Evolutionary conservation across 352 stramenopile genomes (phyloP).

Genomic region (Thalassiosira mediterranea): DNA sequence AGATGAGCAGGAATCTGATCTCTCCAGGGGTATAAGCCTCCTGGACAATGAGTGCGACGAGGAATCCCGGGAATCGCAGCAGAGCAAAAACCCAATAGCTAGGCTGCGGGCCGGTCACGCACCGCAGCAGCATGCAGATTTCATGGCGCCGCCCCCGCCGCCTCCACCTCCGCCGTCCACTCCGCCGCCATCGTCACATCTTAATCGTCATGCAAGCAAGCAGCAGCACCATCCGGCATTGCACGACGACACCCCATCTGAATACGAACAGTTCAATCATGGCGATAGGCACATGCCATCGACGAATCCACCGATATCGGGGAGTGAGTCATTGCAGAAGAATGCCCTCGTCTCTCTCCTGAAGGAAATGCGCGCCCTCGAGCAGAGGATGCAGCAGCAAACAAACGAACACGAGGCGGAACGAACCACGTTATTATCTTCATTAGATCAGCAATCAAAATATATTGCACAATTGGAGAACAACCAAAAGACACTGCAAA

Average conservation of each 20-base stretch:
- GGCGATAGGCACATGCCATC: neutral
- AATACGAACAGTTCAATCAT: neutral
- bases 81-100: neutral
- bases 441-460: neutral
- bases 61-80: neutral
- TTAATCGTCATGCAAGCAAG: neutral
- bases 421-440: conserved; percentile 6
- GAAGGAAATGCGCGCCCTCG: conserved; percentile 35
- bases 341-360: conserved; percentile 43
- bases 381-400: conserved; percentile 11
- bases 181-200: neutral
- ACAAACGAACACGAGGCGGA: conserved; percentile 13
- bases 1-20: neutral
- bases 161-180: neutral
- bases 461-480: conserved; percentile 22
- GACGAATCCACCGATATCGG: too few relatives aligned
- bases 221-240: too few relatives aligned
- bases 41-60: neutral
- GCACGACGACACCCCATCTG: neutral
- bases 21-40: neutral
- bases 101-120: neutral
- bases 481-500: conserved; percentile 7
- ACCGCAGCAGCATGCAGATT: neutral
- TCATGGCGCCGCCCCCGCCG: neutral
- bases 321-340: too few relatives aligned